Evolutionary conservation across 2,329 filamentous ascomycete species (phyloP).

Genomic region (Neofusicoccum ribis): DNA sequence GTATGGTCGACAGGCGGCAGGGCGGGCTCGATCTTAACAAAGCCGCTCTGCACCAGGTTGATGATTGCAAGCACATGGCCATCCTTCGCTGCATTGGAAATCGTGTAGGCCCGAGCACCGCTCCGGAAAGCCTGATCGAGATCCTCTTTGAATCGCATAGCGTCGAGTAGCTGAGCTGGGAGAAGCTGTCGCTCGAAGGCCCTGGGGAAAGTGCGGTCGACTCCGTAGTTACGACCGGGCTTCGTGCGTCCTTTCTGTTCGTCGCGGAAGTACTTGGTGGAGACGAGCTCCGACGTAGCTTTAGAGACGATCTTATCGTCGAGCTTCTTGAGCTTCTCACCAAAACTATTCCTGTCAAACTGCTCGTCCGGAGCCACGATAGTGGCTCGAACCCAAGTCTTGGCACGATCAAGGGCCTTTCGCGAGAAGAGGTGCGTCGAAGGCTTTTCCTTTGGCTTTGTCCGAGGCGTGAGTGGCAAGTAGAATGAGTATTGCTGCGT

Average conservation of each 20-base stretch:
- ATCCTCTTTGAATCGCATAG: slow-evolving; percentile 59
- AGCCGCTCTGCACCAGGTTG: slow-evolving; percentile 63
- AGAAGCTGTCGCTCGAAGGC: slow-evolving; percentile 52
- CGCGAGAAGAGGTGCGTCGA: not conserved
- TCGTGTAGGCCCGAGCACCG: slow-evolving; percentile 24
- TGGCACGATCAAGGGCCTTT: not conserved
- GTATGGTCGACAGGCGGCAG: slow-evolving; percentile 58
- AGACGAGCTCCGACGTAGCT: slow-evolving; percentile 57
- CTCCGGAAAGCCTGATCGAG: slow-evolving; percentile 57
- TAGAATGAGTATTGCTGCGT: slow-evolving; percentile 21
- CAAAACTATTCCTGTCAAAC: slow-evolving; percentile 42
- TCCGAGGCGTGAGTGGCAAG: slow-evolving; percentile 29
- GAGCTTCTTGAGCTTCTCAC: slow-evolving; percentile 40
- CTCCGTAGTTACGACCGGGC: slow-evolving; percentile 62
- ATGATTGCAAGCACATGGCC: slow-evolving; percentile 67
- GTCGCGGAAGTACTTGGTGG: slow-evolving; percentile 58
- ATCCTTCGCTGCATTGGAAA: slow-evolving; percentile 62
- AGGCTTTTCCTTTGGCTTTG: not conserved
- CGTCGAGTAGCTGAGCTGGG: slow-evolving; percentile 45
- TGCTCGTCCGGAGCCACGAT: slow-evolving; percentile 42
- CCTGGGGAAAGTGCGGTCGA: slow-evolving; percentile 60
- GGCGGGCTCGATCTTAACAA: slow-evolving; percentile 55
- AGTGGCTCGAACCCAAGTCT: slow-evolving; percentile 46
- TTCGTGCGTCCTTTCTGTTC: slow-evolving; percentile 60
- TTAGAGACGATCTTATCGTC: slow-evolving; percentile 39